Base-by-base conservation (phyloP, 129 eudicot species). In the Arctium minus region DNA sequence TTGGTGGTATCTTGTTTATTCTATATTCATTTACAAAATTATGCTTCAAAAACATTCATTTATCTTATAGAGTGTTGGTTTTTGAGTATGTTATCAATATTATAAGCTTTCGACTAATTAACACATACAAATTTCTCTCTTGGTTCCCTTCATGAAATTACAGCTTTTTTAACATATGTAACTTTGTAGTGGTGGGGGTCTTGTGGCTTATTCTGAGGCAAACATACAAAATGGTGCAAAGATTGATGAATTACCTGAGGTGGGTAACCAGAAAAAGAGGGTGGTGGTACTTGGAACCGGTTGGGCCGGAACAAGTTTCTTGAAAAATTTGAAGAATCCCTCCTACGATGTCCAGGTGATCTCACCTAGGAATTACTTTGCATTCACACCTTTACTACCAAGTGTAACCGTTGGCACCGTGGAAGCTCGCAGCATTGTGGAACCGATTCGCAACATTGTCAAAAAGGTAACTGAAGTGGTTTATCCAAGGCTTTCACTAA, bases 221-320 rank as follows among this genome's bases (percentile, higher is more conserved):
- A 83, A 56, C 31, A 29, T 40, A 69, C 60, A 37, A 79, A 79
- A 32, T 27, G 48, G 44, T 77, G 33, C 32, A 13, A 79, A 33
- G 50, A 37, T 68, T 65, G 71, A 77, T 53, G 72, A 73, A 73
- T 33, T 78, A 65, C 39, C 79, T 9, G 84, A 67, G 46, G 82
- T 35, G 46, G 87, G 72, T 70, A 75, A 71, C 85, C 56, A 62
- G 82, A 86, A 74, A 83, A 86, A 86, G 64, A 83, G 76, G 79
- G 84, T 86, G 48, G 89, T 86, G 10, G 87, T 86, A 29, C 87
- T 86, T 79, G 89, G 89, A 70, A 86, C 89, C 71, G 87, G 89
- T 69, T 86, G 89, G 89, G 89, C 87, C 0, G 89, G 79, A 74
- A 83, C 86, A 76, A 79, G 86, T 79, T 86, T 83, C 82, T 69